Conservation (phyloP, 768 basidiomycete species). For the Termitomyces sp. region DNA sequence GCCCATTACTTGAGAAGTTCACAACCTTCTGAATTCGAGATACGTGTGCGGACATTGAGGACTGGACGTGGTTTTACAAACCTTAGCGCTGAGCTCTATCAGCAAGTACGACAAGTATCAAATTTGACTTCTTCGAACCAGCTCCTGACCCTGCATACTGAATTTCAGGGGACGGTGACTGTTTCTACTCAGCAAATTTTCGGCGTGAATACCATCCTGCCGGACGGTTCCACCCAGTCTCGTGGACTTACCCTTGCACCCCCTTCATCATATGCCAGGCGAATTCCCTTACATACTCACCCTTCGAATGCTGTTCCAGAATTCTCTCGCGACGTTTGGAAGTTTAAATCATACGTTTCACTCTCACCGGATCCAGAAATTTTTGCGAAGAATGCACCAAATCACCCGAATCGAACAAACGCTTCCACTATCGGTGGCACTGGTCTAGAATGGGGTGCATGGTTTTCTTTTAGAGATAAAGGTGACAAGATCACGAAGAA, state of each 20-base stretch:
- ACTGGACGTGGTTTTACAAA: conserved; percentile 51
- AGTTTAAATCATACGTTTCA: conserved; percentile 25
- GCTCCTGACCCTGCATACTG: neutral
- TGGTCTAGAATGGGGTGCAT: conserved; percentile 53
- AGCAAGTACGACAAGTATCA: conserved; percentile 33
- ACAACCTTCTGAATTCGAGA: conserved; percentile 32
- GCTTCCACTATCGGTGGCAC: conserved; percentile 42
- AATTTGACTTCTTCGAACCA: neutral
- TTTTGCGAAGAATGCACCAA: conserved; percentile 28
- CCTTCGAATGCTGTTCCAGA: conserved; percentile 32
- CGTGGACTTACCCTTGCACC: conserved; percentile 32
- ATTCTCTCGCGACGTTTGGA: conserved; percentile 22
- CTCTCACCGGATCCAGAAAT: conserved; percentile 38
- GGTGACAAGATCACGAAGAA: conserved; percentile 40
- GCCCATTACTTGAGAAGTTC: conserved; percentile 52
- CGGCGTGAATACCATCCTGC: conserved; percentile 33
- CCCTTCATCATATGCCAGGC: conserved; percentile 53
- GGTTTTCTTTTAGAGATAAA: conserved; percentile 41
- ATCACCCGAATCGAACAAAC: conserved; percentile 31
- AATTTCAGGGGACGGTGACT: conserved; percentile 35
- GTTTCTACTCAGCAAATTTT: conserved; percentile 54
- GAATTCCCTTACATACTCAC: conserved; percentile 52
- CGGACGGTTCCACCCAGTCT: conserved; percentile 14
- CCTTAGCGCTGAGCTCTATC: conserved; percentile 50
- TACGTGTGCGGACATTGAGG: conserved; percentile 42